Conservation (phyloP, 2,329 filamentous ascomycete species). For the Sporothrix curviconia region DNA sequence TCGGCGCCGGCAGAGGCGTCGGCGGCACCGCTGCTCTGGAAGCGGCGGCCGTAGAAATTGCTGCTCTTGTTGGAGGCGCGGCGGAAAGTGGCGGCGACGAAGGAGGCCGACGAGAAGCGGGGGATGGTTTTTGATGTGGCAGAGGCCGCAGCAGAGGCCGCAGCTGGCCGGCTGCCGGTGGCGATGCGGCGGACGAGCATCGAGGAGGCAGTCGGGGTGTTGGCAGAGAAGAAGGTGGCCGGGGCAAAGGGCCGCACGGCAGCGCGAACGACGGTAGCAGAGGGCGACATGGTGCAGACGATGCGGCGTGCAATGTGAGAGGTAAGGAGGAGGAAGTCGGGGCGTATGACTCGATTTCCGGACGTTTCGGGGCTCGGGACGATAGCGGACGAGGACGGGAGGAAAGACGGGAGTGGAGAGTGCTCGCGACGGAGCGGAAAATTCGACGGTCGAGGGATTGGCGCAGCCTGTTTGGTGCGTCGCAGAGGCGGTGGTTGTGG, state of each 20-base stretch:
- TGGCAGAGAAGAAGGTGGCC: conserved; percentile 45
- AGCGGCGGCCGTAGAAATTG: conserved; percentile 47
- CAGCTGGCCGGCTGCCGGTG: conserved; percentile 9
- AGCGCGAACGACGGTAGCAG: conserved; percentile 46
- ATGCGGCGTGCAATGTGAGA: background rate
- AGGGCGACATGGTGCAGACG: conserved; percentile 35
- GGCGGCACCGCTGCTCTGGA: conserved; percentile 38
- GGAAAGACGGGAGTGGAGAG: background rate
- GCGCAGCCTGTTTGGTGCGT: too few species aligned
- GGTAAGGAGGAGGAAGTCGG: background rate
- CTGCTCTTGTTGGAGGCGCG: conserved; percentile 34
- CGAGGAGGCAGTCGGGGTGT: conserved; percentile 22
- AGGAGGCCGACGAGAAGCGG: conserved; percentile 31
- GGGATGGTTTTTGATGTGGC: background rate
- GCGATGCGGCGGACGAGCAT: conserved; percentile 15
- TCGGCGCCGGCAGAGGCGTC: conserved; percentile 37
- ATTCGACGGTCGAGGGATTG: background rate
- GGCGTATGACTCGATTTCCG: background rate
- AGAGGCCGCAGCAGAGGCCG: background rate
- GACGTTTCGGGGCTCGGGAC: conserved; percentile 1
- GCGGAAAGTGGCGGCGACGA: conserved; percentile 39
- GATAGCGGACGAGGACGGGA: background rate
- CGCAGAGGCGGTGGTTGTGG: background rate
- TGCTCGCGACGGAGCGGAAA: background rate
- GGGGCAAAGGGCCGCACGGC: conserved; percentile 48